phyloP scores from a whole-genome alignment of 2,329 filamentous ascomycete genomes.

The Geosmithia flava region DNA sequence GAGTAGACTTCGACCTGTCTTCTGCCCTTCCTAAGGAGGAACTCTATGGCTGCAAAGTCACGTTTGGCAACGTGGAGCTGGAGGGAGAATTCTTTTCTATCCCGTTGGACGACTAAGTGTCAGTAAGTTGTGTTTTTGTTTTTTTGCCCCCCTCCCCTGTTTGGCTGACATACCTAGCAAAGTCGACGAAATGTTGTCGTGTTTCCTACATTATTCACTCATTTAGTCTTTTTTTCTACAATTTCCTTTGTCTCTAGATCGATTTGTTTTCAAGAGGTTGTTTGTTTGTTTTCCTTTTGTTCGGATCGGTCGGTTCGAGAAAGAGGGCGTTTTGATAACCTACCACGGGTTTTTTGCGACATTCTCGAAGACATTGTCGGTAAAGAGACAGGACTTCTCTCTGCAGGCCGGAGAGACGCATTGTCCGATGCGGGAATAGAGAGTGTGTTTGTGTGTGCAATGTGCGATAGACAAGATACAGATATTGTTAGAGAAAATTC shows the following conservation, averaged over 20 bases:
- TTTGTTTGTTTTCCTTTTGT: neutral
- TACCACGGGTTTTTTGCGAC: constrained; percentile 68
- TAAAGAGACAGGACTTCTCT: constrained; percentile 80
- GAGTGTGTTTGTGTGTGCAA: no score
- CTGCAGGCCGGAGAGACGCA: constrained; percentile 71
- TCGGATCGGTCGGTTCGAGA: neutral
- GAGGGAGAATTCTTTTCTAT: constrained; percentile 56
- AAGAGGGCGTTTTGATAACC: constrained; percentile 1
- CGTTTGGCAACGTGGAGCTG: constrained; percentile 60
- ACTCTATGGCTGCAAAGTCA: constrained; percentile 79
- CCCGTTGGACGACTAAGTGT: neutral
- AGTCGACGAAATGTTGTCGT: constrained; percentile 49
- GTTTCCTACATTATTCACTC: constrained; percentile 28
- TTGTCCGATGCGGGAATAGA: constrained; percentile 2
- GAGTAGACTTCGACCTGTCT: constrained; percentile 74
- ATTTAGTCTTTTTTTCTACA: neutral
- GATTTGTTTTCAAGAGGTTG: neutral
- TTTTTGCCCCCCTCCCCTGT: neutral
- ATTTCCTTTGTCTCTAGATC: neutral
- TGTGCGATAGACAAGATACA: no score
- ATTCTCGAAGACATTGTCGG: constrained; percentile 70
- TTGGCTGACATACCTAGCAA: constrained; percentile 41
- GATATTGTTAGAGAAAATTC: no score
- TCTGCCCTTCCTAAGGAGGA: constrained; percentile 67
- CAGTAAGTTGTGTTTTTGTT: neutral